Conservation (phyloP, 2,329 filamentous ascomycete species). For the Lomentospora prolificans region DNA sequence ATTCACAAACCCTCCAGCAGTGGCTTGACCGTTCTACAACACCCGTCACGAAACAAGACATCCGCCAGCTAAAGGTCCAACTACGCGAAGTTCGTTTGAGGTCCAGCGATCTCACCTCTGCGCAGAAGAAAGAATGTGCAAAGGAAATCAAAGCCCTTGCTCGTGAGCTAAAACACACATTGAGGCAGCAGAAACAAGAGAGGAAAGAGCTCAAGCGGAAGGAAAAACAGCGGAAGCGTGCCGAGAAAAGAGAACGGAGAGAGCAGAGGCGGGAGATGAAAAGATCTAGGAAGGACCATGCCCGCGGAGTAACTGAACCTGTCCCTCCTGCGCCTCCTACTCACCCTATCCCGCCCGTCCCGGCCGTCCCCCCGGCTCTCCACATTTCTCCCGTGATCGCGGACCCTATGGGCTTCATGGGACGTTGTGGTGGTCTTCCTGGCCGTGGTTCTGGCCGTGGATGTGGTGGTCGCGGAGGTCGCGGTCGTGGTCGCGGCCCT, state of each 20-base stretch:
- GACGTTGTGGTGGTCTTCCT: constrained; percentile 8
- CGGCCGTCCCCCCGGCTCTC: not conserved
- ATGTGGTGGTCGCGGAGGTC: not conserved
- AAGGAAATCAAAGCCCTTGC: constrained; percentile 31
- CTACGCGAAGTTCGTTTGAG: not conserved
- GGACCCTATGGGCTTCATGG: constrained; percentile 4
- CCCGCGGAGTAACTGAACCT: constrained; percentile 13
- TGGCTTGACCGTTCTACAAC: constrained; percentile 43
- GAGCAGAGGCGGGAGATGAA: constrained; percentile 21
- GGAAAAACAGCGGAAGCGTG: constrained; percentile 17
- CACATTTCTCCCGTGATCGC: not conserved
- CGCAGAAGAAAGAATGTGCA: constrained; percentile 17
- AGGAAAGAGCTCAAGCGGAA: constrained; percentile 21
- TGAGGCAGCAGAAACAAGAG: constrained; percentile 25
- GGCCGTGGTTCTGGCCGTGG: constrained; percentile 1
- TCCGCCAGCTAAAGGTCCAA: constrained; percentile 17
- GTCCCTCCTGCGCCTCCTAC: not conserved
- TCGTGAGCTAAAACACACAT: constrained; percentile 32
- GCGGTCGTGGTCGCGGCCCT: not conserved
- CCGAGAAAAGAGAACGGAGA: constrained; percentile 19
- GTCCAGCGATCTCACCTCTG: not conserved
- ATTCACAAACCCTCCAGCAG: constrained; percentile 30
- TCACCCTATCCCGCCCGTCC: constrained; percentile 6
- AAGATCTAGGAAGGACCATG: constrained; percentile 20
- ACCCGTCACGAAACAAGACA: constrained; percentile 33